phyloP scores from a whole-genome alignment of 371 early-diverging fungal species.

The Umbelopsis sp. region DNA sequence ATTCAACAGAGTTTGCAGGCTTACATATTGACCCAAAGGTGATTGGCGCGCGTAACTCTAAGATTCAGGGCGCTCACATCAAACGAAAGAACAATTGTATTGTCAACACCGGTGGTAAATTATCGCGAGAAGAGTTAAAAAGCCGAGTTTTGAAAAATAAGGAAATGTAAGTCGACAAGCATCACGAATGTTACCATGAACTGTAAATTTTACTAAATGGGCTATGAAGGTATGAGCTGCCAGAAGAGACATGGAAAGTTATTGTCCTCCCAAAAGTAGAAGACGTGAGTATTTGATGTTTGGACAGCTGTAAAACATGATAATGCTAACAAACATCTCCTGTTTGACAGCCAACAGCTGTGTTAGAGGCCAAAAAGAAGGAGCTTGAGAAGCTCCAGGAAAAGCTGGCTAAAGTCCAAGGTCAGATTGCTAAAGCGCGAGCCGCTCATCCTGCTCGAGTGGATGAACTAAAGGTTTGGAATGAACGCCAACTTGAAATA shows the following conservation, averaged over 20 bases:
- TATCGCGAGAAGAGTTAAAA: constrained; percentile 77
- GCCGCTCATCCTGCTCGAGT: constrained; percentile 35
- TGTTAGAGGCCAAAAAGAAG: constrained; percentile 57
- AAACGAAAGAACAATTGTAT: constrained; percentile 91
- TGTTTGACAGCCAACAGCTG: constrained; percentile 28
- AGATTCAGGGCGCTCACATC: constrained; percentile 79
- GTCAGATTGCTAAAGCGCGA: constrained; percentile 31
- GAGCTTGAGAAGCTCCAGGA: constrained; percentile 56
- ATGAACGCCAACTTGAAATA: not conserved
- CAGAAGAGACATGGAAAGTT: constrained; percentile 65
- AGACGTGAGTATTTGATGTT: constrained; percentile 49
- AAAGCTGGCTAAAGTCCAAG: constrained; percentile 43
- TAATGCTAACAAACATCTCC: too few species aligned
- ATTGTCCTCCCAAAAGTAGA: constrained; percentile 71
- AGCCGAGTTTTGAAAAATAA: constrained; percentile 70
- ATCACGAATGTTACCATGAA: not conserved
- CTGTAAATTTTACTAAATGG: not conserved
- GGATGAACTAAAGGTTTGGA: constrained; percentile 37
- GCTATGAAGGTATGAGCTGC: constrained; percentile 62
- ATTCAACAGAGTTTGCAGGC: constrained; percentile 76
- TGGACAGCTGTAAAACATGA: too few species aligned
- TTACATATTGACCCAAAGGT: constrained; percentile 88
- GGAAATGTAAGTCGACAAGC: constrained; percentile 55
- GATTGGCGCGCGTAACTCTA: constrained; percentile 80
- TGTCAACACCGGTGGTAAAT: constrained; percentile 79